These are phyloP conservation scores for Lithohypha guttulata DNA, from an alignment of 2,329 filamentous ascomycete species.

Conservation along the genomic window DNA sequence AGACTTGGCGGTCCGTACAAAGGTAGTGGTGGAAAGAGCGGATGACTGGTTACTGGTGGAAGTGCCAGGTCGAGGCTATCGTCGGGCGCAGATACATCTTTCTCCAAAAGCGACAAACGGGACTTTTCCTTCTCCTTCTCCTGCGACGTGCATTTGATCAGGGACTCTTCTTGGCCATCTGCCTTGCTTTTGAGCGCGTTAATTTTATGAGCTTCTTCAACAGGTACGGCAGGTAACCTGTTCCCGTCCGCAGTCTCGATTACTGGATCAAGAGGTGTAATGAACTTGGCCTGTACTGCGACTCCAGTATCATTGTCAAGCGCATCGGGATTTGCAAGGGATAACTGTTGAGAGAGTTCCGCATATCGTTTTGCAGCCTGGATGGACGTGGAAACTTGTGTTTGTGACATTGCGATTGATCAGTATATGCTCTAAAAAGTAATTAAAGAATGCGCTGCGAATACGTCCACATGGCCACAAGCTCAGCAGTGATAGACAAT, in stretches of 20 bases:
- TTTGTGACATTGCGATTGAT: slow-evolving; percentile 20
- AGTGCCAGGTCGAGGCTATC: slow-evolving; percentile 27
- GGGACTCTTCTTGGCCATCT: slow-evolving; percentile 14
- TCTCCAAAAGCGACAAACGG: slow-evolving; percentile 1
- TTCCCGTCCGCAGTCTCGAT: slow-evolving; percentile 58
- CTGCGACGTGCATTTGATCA: slow-evolving; percentile 8
- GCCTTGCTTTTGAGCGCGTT: slow-evolving; percentile 36
- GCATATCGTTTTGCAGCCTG: slow-evolving; percentile 18
- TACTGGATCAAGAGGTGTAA: slow-evolving; percentile 62
- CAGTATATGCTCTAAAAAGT: too few relatives aligned
- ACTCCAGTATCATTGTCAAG: slow-evolving; percentile 9
- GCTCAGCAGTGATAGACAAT: too few relatives aligned
- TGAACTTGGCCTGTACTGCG: slow-evolving; percentile 26
- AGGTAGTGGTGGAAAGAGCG: slow-evolving; percentile 74
- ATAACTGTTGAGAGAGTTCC: slow-evolving; percentile 23
- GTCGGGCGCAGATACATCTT: slow-evolving; percentile 3
- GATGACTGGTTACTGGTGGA: slow-evolving; percentile 61
- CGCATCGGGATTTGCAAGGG: slow-evolving; percentile 16
- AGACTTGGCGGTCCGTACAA: slow-evolving; percentile 64
- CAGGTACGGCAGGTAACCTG: slow-evolving; percentile 56
- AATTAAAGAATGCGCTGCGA: too few relatives aligned
- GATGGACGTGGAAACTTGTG: slow-evolving; percentile 12
- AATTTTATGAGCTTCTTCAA: slow-evolving; percentile 59
- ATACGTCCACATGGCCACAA: too few relatives aligned
- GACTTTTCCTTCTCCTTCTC: slow-evolving; percentile 12